Conservation (phyloP, 495 filamentous ascomycete genomes). For the Durotheca rogersii region DNA sequence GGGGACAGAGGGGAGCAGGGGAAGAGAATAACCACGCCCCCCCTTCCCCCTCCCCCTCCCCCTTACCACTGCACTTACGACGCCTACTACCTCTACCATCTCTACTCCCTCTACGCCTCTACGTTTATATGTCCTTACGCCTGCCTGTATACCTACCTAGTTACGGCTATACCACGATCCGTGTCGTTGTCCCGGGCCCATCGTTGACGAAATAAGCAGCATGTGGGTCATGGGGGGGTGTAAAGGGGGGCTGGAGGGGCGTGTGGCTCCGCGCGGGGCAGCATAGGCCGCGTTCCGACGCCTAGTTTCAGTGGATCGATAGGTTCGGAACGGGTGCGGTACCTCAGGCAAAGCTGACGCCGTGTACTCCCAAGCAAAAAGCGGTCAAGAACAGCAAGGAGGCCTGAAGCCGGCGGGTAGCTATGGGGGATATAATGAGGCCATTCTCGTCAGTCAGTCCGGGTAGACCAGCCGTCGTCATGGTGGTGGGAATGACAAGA, state of each 20-base stretch:
- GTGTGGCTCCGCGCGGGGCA: not conserved
- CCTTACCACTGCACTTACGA: too few relatives aligned
- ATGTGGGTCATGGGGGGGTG: conserved; percentile 1
- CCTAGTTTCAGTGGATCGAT: not conserved
- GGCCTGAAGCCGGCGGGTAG: too few relatives aligned
- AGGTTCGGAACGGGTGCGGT: not conserved
- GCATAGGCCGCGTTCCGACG: not conserved
- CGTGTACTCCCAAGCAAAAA: not conserved
- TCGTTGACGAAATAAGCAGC: not conserved
- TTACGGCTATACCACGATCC: too few relatives aligned
- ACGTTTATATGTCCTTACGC: too few relatives aligned
- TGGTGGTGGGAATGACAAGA: not conserved
- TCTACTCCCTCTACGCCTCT: too few relatives aligned
- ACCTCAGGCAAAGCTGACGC: not conserved
- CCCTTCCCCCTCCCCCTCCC: too few relatives aligned
- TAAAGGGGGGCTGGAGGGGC: not conserved
- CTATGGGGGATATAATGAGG: not conserved
- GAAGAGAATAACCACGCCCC: too few relatives aligned
- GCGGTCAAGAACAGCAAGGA: not conserved
- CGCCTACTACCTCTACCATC: too few relatives aligned
- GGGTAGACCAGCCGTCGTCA: not conserved
- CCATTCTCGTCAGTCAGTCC: not conserved
- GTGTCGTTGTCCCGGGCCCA: too few relatives aligned
- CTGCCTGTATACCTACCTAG: too few relatives aligned
- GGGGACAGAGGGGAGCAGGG: too few relatives aligned